Percentiles rank a stretch among this genome's conserved stretches.
These are phyloP conservation scores for Artomyces pyxidatus DNA, from an alignment of 768 basidiomycete species.

Conservation along the genomic window DNA sequence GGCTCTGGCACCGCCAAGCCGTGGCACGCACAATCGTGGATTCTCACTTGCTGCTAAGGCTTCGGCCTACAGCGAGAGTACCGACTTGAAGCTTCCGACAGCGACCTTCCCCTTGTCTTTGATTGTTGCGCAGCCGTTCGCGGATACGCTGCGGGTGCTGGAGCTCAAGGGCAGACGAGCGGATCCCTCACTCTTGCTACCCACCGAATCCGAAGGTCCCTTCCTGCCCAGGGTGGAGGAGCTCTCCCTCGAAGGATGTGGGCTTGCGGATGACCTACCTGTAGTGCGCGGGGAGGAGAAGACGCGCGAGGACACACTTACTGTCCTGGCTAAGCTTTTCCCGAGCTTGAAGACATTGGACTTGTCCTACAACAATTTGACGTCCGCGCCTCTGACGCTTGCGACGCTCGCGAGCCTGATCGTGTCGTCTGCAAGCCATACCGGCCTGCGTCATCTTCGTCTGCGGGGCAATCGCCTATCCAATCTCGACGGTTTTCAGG, in stretches of 20 bases:
- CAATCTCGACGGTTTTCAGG: slow-evolving; percentile 53
- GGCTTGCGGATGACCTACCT: slow-evolving; percentile 50
- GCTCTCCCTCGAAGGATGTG: slow-evolving; percentile 66
- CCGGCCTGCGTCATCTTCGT: slow-evolving; percentile 57
- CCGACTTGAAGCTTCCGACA: slow-evolving; percentile 5
- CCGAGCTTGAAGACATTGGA: slow-evolving; percentile 63
- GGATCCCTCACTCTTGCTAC: slow-evolving; percentile 59
- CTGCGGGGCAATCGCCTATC: slow-evolving; percentile 62
- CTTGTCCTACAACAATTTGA: slow-evolving; percentile 67
- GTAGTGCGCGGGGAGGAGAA: slow-evolving; percentile 37
- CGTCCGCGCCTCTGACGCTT: slow-evolving; percentile 40
- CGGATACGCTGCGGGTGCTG: slow-evolving; percentile 31
- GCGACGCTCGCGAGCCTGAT: slow-evolving; percentile 44
- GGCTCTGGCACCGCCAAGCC: background rate
- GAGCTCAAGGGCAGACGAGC: slow-evolving; percentile 56
- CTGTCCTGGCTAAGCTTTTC: slow-evolving; percentile 56
- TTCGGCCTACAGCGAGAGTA: background rate
- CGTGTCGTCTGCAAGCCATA: slow-evolving; percentile 28
- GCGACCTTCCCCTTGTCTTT: slow-evolving; percentile 13
- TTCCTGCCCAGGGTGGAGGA: slow-evolving; percentile 67
- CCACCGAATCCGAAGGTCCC: slow-evolving; percentile 22
- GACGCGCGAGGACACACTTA: slow-evolving; percentile 46
- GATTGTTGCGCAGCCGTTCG: slow-evolving; percentile 12
- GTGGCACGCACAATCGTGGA: background rate
- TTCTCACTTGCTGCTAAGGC: slow-evolving; percentile 2